Conservation (phyloP, 2,329 filamentous ascomycete species). For the Cladophialophora yegresii region DNA sequence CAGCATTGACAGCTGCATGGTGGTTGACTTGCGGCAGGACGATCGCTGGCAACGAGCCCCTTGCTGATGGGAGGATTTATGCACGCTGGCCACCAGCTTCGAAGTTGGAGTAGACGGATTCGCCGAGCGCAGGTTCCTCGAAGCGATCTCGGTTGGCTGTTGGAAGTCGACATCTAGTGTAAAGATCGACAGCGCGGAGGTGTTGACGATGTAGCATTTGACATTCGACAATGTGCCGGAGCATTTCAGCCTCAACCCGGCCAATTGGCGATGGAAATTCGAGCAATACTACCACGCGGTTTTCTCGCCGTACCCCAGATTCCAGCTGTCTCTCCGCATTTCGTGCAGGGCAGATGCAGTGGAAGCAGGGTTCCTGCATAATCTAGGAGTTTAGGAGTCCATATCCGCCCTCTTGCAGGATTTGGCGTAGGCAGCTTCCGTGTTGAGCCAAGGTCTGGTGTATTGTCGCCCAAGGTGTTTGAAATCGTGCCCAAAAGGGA, state of each 20-base stretch:
- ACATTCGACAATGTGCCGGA: not conserved
- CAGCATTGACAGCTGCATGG: not conserved
- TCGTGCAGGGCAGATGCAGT: not conserved
- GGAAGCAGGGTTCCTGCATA: not conserved
- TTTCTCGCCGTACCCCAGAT: not conserved
- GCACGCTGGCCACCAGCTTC: not conserved
- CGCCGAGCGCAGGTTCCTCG: not conserved
- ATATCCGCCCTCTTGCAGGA: not conserved
- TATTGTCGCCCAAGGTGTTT: not conserved
- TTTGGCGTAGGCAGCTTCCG: not conserved
- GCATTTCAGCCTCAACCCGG: not conserved
- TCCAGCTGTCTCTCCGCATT: not conserved
- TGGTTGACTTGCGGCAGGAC: not conserved
- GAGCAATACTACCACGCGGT: not conserved
- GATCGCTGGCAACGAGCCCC: not conserved
- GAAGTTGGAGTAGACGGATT: not conserved
- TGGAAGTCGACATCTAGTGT: not conserved
- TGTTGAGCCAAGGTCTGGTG: not conserved
- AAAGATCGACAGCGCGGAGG: not conserved
- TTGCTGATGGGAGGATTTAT: not conserved
- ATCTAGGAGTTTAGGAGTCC: not conserved
- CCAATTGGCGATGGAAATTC: not conserved
- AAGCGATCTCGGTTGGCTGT: not conserved
- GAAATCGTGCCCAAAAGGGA: not conserved
- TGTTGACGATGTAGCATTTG: not conserved